Conservation (phyloP, 2,329 filamentous ascomycete species). For the Cordyceps tenuipes region DNA sequence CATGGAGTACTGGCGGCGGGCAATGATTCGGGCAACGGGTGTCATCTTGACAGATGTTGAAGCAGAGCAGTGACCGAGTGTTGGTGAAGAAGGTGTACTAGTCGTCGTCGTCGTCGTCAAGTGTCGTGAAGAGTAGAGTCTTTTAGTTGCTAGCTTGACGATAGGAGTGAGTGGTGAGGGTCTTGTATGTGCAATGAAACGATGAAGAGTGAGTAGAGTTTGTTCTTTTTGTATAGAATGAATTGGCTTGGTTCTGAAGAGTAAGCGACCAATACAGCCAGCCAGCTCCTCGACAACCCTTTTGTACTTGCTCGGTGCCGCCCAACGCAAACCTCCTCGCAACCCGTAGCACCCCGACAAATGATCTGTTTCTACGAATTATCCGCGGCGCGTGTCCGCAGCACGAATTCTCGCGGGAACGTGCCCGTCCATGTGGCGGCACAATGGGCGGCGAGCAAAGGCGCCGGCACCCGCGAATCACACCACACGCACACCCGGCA, state of each 20-base stretch:
- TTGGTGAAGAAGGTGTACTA: not conserved
- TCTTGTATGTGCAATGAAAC: constrained; percentile 1
- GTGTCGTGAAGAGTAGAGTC: constrained; percentile 13
- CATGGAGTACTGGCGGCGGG: constrained; percentile 28
- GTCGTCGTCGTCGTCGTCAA: too few relatives aligned
- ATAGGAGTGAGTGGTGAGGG: constrained; percentile 11
- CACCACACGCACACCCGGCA: not conserved
- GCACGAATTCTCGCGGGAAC: not conserved
- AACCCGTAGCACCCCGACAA: not conserved
- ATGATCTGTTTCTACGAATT: not conserved
- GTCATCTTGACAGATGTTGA: constrained; percentile 7
- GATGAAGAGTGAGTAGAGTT: constrained; percentile 11
- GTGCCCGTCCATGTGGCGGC: not conserved
- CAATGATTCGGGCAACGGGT: constrained; percentile 21
- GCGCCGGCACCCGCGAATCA: constrained; percentile 1
- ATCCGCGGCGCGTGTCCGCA: not conserved
- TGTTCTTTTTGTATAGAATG: constrained; percentile 7
- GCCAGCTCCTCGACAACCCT: not conserved
- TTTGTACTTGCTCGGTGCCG: not conserved
- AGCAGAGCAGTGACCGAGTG: not conserved
- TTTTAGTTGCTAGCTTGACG: constrained; percentile 8
- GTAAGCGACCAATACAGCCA: constrained; percentile 11
- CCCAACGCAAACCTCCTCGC: not conserved
- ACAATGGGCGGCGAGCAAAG: not conserved
- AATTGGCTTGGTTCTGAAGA: constrained; percentile 16